A percentile compares a stretch with the other conserved stretches of the same genome.
Conservation (phyloP, 2,329 filamentous ascomycete species). For the Metarhizium sp. region DNA sequence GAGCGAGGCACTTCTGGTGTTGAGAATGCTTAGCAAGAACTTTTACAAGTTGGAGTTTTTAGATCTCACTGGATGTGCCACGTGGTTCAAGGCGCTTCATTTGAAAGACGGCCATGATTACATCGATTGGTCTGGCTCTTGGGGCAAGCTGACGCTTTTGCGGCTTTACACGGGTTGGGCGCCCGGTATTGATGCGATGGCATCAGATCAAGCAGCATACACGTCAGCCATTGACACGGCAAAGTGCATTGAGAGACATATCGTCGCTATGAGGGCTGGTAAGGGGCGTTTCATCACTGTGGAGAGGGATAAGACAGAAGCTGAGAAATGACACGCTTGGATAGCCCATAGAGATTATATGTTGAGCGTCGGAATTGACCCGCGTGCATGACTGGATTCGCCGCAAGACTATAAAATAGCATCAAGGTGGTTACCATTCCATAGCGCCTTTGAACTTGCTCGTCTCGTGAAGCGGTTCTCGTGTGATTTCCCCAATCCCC, state of each 20-base stretch:
- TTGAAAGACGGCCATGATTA: slow-evolving; percentile 31
- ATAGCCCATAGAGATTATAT: not conserved
- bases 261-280: slow-evolving; percentile 35
- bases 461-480: not conserved
- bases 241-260: slow-evolving; percentile 35
- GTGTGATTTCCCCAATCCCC: slow-evolving; percentile 1
- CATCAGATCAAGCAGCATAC: slow-evolving; percentile 22
- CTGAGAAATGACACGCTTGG: slow-evolving; percentile 4
- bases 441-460: slow-evolving; percentile 11
- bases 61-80: slow-evolving; percentile 49
- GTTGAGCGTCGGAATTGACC: not conserved
- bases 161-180: slow-evolving; percentile 36
- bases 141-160: slow-evolving; percentile 41
- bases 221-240: slow-evolving; percentile 28
- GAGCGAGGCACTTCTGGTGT: slow-evolving; percentile 46
- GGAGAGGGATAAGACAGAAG: slow-evolving; percentile 26
- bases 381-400: slow-evolving; percentile 15
- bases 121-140: slow-evolving; percentile 44
- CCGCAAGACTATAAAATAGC: slow-evolving; percentile 9
- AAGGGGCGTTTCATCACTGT: slow-evolving; percentile 40
- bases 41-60: slow-evolving; percentile 52
- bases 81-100: slow-evolving; percentile 44
- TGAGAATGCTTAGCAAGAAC: slow-evolving; percentile 43
- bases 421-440: too few relatives aligned
- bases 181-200: slow-evolving; percentile 22